A percentile compares a stretch with the other conserved stretches of the same genome.
These are phyloP conservation scores for Geoglossum cookeanum DNA, from an alignment of 2,329 filamentous ascomycete species.

Conservation along the genomic window DNA sequence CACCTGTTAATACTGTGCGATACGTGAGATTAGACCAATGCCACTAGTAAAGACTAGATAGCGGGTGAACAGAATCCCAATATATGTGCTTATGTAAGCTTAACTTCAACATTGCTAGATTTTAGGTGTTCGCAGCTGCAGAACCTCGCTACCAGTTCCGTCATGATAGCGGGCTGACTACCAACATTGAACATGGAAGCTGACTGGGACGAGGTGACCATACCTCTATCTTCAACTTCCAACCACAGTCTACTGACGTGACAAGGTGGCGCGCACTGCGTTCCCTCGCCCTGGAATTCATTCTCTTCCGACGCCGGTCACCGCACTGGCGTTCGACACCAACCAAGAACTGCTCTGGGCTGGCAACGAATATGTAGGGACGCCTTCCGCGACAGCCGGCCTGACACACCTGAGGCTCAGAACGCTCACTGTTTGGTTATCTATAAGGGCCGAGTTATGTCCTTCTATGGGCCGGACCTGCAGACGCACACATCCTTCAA, in stretches of 20 bases:
- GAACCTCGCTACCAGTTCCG: neutral
- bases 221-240: neutral
- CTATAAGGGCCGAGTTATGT: slow-evolving; percentile 61
- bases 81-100: neutral
- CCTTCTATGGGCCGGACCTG: slow-evolving; percentile 71
- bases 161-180: neutral
- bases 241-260: neutral
- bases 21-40: neutral
- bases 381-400: neutral
- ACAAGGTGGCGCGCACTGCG: slow-evolving; percentile 59
- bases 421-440: slow-evolving; percentile 6
- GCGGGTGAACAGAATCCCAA: no score
- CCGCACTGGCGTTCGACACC: slow-evolving; percentile 75
- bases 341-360: slow-evolving; percentile 82
- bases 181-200: slow-evolving; percentile 25
- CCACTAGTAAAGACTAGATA: no score
- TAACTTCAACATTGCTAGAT: neutral
- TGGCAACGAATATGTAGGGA: slow-evolving; percentile 68
- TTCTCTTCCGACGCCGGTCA: slow-evolving; percentile 49
- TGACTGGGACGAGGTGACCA: slow-evolving; percentile 30
- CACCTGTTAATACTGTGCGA: neutral
- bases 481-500: slow-evolving; percentile 82
- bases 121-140: neutral
- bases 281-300: slow-evolving; percentile 60
- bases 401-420: slow-evolving; percentile 8